Evolutionary conservation across 2,329 filamentous ascomycete species (phyloP).

Genomic region (Botrytis galanthina): DNA sequence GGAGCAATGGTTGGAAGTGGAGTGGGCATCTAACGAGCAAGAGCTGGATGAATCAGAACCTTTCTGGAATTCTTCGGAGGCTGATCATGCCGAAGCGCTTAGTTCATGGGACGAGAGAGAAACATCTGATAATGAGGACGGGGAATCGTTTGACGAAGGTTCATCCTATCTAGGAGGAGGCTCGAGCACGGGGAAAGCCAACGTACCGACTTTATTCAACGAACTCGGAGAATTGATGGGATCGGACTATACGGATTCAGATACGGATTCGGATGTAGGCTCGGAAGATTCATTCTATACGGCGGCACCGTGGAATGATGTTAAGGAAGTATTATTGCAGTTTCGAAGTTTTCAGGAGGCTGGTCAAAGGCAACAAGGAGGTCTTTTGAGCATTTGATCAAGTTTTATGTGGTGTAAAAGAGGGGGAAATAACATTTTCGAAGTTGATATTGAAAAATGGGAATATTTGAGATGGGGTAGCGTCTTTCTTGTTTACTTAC

Average conservation of each 20-base stretch:
- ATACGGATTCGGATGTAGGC: slow-evolving; percentile 7
- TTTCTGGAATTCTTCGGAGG: slow-evolving; percentile 14
- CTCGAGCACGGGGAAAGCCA: not conserved
- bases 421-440: not conserved
- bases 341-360: slow-evolving; percentile 11
- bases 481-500: not conserved
- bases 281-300: slow-evolving; percentile 19
- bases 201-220: slow-evolving; percentile 15
- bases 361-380: not conserved
- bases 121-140: slow-evolving; percentile 10
- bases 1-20: slow-evolving; percentile 17
- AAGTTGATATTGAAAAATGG: not conserved
- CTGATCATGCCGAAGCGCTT: slow-evolving; percentile 1
- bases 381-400: not conserved
- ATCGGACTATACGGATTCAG: slow-evolving; percentile 6
- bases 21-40: slow-evolving; percentile 5
- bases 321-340: slow-evolving; percentile 3
- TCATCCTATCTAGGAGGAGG: not conserved
- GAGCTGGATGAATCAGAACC: slow-evolving; percentile 17
- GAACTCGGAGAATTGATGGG: slow-evolving; percentile 17
- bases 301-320: slow-evolving; percentile 15
- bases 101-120: slow-evolving; percentile 12
- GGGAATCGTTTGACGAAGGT: slow-evolving; percentile 1
- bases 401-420: not conserved
- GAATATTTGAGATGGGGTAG: not conserved